Base-by-base conservation (phyloP, 2,329 filamentous ascomycete genomes). In the Capronia coronata region DNA sequence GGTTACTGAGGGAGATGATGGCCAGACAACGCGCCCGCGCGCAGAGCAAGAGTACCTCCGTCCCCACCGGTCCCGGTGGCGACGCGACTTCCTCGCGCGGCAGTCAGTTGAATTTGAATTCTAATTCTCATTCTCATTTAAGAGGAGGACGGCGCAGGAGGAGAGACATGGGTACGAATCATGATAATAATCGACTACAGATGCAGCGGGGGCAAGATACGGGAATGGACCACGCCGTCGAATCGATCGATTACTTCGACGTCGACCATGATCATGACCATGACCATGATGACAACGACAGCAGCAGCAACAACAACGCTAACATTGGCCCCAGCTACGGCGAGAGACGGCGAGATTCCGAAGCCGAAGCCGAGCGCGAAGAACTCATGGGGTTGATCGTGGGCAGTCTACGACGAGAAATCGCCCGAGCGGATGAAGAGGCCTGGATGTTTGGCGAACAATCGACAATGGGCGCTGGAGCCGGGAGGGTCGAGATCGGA, bases 361-460 rank as follows among this genome's bases (percentile, higher is more conserved):
- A 57, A 18, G 34, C 32, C 10, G 51, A 59, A 42, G 58, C 48
- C 56, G 57, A 64, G 46, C 52, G 58, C 48, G 48, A 42, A 82
- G 86, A 89, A 66, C 74, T 90, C 2, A 72, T 88, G 21, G 80
- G 84, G 56, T 76, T 80, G 18, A 77, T 89, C 41, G 78, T 80
- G 56, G 77, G 80, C 27, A 89, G 83, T 64, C 71, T 94, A 47
- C 75, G 80, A 58, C 79, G 79, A 51, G 87, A 88, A 64, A 84
- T 89, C 1, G 77, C 79, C 13, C 80, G 83, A 11, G 69, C 94
- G 43, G 78, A 86, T 18, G 86, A 93, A 43, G 89, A 95, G 62
- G 86, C 83, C 61, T 95, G 89, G 89, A 94, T 94, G 83, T 94
- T 86, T 68, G 87, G 58, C 22, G 44, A 48, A 27, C 14, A 25